A percentile compares a stretch with the other conserved stretches of the same genome.
Evolutionary conservation across 306 rosid species (phyloP).

Genomic region (apple (Malus domestica)): DNA sequence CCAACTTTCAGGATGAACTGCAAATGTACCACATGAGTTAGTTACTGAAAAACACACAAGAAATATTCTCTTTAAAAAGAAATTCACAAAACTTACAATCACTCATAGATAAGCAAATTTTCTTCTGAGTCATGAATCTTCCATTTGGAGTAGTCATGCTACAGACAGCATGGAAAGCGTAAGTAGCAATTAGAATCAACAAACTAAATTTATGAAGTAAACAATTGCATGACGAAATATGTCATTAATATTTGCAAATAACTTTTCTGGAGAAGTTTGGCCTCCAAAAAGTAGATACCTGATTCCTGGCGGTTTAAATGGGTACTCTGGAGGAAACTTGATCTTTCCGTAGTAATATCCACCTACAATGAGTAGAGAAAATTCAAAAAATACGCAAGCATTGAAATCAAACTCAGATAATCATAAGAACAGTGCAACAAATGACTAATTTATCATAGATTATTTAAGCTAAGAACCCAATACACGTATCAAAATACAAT

Average conservation of each 20-base stretch:
- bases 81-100: constrained; percentile 63
- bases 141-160: constrained; percentile 99
- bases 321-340: constrained; percentile 87
- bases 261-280: background rate
- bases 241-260: background rate
- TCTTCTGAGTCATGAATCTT: constrained; percentile 83
- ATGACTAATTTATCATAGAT: background rate
- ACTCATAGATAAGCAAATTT: constrained; percentile 93
- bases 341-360: constrained; percentile 94
- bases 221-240: background rate
- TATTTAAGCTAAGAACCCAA: constrained; percentile 1
- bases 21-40: constrained; percentile 17
- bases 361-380: constrained; percentile 29
- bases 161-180: constrained; percentile 12
- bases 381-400: background rate
- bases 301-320: constrained; percentile 96
- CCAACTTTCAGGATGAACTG: constrained; percentile 99
- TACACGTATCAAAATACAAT: constrained; percentile 5
- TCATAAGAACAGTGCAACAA: background rate
- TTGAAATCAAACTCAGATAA: background rate
- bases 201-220: background rate
- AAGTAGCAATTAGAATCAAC: background rate
- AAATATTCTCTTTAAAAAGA: constrained; percentile 2
- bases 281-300: constrained; percentile 40
- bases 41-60: background rate